Evolutionary conservation across 192 early-diverging fungal species (phyloP), one percentile per base, ranked within the genome.

Genomic region (Coemansia sp.): DNA sequence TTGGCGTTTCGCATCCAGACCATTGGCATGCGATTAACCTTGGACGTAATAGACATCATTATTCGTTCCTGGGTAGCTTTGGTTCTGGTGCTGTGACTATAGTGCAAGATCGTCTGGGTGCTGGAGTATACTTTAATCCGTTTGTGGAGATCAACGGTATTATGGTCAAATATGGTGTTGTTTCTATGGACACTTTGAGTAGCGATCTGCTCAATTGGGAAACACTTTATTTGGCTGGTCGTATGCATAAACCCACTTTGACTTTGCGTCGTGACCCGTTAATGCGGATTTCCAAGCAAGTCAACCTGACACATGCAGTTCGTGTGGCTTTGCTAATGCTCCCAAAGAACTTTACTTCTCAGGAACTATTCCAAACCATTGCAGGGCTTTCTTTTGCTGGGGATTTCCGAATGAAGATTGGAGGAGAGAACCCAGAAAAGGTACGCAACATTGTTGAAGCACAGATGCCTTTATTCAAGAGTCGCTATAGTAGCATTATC

Each of bases 11-110:
- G 5, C 90, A 99, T 66, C 86, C 95, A 11, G 84, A 89, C 50
- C 93, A 95, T 63, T 99, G 97, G 97, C 97, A 99, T 53, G 89
- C 89, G 20, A 78, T 96, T 39, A 99, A 99, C 65, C 78, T 98
- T 28, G 79, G 87, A n/a, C 91, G 94, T 64, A 83, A 97, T 72
- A 85, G 84, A 15, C 62, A 82, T 28, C 95, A 99, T 61, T 99
- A 99, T 68, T 95, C 93, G n/a, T 56, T 84, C 22, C 53, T 94
- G 55, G 82, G 81, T 23, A 58, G 54, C 11, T 53, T 93, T n/a
- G 93, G 93, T 0, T 85, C 87, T 36, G 52, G 79, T 18, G 80
- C 85, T 0, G 81, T 97, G 5, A 50, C 87, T 0, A 57, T 66
- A 27, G 79, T 95, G 37, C 91, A 97, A 64, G 89, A 97, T 4